Evolutionary conservation across 441 rosid genomes (phyloP).

Genomic region (Adansonia rubrostipa): DNA sequence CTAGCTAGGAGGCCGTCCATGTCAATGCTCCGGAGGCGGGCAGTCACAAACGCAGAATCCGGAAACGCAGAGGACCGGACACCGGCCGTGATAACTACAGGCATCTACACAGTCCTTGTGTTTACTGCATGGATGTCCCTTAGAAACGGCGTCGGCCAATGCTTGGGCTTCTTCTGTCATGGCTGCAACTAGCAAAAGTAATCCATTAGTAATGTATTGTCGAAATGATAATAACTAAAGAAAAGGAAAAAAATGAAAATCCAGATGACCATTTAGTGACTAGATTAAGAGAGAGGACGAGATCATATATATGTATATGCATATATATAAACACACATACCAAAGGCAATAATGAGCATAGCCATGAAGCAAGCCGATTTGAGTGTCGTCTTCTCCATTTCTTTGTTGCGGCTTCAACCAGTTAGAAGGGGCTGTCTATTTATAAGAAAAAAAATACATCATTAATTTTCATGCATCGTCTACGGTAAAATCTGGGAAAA

Average conservation of each 20-base stretch:
- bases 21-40: conserved; percentile 18
- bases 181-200: conserved; percentile 5
- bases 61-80: conserved; percentile 17
- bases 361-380: conserved; percentile 13
- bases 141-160: background rate
- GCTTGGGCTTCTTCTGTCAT: conserved; percentile 11
- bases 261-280: too few species aligned
- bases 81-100: conserved; percentile 23
- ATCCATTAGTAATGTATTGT: background rate
- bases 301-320: background rate
- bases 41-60: conserved; percentile 24
- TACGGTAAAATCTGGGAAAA: background rate
- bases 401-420: background rate
- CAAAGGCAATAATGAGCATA: background rate
- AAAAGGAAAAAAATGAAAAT: background rate
- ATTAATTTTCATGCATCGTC: background rate
- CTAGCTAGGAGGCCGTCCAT: too few species aligned
- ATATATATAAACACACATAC: background rate
- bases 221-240: background rate
- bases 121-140: conserved; percentile 23
- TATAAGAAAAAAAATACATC: background rate
- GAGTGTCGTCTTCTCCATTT: conserved; percentile 11
- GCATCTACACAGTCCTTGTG: conserved; percentile 18
- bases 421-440: background rate
- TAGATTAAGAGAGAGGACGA: background rate